These are phyloP conservation scores for Pichia exigua DNA, from an alignment of 805 yeast species.

Conservation along the genomic window DNA sequence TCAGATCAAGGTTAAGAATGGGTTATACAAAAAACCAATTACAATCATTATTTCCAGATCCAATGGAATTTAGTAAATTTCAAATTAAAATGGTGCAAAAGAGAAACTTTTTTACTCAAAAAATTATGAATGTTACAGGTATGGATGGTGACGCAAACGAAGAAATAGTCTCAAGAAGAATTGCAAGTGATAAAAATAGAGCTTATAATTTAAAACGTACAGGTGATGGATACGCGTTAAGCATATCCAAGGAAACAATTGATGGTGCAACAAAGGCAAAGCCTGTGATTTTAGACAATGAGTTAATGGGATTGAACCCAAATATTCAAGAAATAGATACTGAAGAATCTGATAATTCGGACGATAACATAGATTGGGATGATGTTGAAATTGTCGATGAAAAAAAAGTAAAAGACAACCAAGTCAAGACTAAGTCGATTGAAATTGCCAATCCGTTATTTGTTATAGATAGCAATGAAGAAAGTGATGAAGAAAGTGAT, in stretches of 20 bases:
- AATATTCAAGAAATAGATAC: background rate
- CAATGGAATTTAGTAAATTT: conserved; percentile 85
- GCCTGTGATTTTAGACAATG: conserved; percentile 8
- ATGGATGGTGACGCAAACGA: conserved; percentile 48
- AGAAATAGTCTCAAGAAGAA: conserved; percentile 40
- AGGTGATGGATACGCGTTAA: conserved; percentile 78
- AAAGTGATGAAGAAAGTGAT: conserved; percentile 34
- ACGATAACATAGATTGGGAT: conserved; percentile 13
- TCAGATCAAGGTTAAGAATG: conserved; percentile 86
- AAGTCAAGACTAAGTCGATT: background rate
- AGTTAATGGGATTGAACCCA: background rate
- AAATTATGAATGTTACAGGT: conserved; percentile 76
- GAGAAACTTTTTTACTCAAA: conserved; percentile 84
- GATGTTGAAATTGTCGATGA: conserved; percentile 24
- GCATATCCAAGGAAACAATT: conserved; percentile 35
- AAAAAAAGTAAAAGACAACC: background rate
- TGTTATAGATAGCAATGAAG: conserved; percentile 11
- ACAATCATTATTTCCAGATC: conserved; percentile 69
- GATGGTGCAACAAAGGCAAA: conserved; percentile 32
- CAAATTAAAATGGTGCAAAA: conserved; percentile 91
- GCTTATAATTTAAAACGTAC: conserved; percentile 69
- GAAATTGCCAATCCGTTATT: conserved; percentile 1
- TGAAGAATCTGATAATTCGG: conserved; percentile 1
- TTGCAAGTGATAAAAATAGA: conserved; percentile 77
- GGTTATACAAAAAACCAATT: conserved; percentile 90